Base-by-base conservation (phyloP, 2,329 filamentous ascomycete genomes). In the Rhynchosporium secalis region DNA sequence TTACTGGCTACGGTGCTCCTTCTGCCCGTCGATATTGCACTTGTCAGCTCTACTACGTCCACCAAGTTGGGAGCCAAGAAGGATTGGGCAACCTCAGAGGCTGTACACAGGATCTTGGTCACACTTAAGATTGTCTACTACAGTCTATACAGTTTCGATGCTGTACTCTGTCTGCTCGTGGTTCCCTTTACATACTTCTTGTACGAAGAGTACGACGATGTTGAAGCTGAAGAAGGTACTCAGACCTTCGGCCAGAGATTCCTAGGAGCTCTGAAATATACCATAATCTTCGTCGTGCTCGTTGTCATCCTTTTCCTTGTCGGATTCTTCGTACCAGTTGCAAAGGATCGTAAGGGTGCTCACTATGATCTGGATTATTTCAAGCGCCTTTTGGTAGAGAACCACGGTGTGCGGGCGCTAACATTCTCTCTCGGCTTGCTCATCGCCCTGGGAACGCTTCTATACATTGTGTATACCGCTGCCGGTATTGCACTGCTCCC, bases 101-200 rank as follows among this genome's bases (percentile, higher is more conserved):
- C 86, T 58, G 86, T 98, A 63, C 83, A 90, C 66, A 83, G 85
- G 66, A 96, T 98, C 60, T 80, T 94, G 15, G 82, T 86, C 66
- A 92, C 91, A 0, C 82, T 99, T 67, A 91, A 91, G 75, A 83
- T 96, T 62, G 89, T 96, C 62, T 99, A 99, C 78, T 98, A 98
- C 76, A 83, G 87, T 0, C 83, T 99, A 0, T 99, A 98, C 79
- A 95, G 91, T 70, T 80, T 97, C 68, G 95, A 99, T 75, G 91
- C 92, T 0, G 75, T 97, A 5, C 84, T 99, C 10, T 99, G 95
- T 73, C 81, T 99, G 51, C 75, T 98, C 20, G 84, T 96, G 49
- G 89, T 98, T 26, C 95, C 95, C 0, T 99, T 99, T 74, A 89
- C 93, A 54, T 99, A 99, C 79, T 99, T 99, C 75, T 97, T 90